phyloP scores from a whole-genome alignment of 2,329 filamentous ascomycete species.

The Orbilia quercus region DNA sequence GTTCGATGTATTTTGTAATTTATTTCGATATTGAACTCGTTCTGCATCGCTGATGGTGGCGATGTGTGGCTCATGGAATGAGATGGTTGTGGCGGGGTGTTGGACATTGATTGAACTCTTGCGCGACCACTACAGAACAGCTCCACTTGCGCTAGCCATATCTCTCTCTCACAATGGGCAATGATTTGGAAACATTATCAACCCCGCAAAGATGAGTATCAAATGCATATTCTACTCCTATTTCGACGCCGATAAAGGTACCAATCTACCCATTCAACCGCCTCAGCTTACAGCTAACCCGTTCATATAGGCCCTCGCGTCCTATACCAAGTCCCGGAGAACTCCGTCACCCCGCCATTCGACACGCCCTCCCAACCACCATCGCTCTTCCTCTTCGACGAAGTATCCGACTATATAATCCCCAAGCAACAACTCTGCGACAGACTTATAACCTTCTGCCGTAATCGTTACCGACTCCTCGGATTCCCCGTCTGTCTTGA shows the following conservation, averaged over 20 bases:
- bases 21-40: constrained; percentile 4
- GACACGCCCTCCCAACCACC: constrained; percentile 65
- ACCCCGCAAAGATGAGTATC: constrained; percentile 63
- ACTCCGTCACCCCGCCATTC: constrained; percentile 67
- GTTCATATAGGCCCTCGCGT: constrained; percentile 69
- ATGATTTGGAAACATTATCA: constrained; percentile 3
- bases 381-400: constrained; percentile 84
- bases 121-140: constrained; percentile 2
- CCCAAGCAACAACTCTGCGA: constrained; percentile 96
- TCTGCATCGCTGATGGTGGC: not conserved
- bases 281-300: constrained; percentile 53
- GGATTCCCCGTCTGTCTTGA: constrained; percentile 90
- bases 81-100: constrained; percentile 3
- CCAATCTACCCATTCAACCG: constrained; percentile 36
- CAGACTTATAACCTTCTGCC: constrained; percentile 80
- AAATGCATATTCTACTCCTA: constrained; percentile 77
- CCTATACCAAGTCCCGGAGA: constrained; percentile 73
- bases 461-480: constrained; percentile 82
- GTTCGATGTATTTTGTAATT: constrained; percentile 11
- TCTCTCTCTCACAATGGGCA: not conserved
- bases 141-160: not conserved
- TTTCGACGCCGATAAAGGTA: constrained; percentile 75
- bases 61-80: constrained; percentile 7
- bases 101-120: constrained; percentile 16
- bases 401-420: constrained; percentile 91